phyloP scores from a whole-genome alignment of 2,329 filamentous ascomycete genomes.

The Fusarium sarcochroum region DNA sequence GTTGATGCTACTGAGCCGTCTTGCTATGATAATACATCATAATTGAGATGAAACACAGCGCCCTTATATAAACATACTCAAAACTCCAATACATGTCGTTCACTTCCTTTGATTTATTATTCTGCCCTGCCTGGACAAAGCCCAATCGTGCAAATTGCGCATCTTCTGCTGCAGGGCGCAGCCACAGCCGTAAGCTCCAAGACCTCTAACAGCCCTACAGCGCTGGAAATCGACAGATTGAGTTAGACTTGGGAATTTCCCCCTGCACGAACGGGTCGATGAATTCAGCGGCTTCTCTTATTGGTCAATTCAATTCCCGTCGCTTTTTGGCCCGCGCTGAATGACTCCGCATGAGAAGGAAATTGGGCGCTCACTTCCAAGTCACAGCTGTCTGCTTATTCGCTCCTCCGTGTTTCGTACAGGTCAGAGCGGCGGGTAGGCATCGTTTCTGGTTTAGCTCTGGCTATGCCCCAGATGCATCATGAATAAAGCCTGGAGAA shows the following conservation, averaged over 20 bases:
- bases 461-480: background rate
- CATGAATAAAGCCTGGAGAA: background rate
- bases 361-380: background rate
- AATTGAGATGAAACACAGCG: background rate
- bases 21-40: background rate
- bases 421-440: conserved; percentile 16
- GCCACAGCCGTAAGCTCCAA: conserved; percentile 16
- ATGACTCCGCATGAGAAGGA: no score
- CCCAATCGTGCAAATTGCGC: background rate
- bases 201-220: conserved; percentile 31
- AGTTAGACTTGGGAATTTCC: conserved; percentile 19
- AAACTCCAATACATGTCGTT: background rate
- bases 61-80: conserved; percentile 2
- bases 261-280: conserved; percentile 1
- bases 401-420: background rate
- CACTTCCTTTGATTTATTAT: background rate
- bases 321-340: no score
- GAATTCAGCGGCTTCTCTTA: background rate
- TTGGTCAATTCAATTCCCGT: conserved; percentile 1
- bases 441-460: conserved; percentile 24
- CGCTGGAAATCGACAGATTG: conserved; percentile 33
- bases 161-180: conserved; percentile 21
- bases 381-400: background rate
- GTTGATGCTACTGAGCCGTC: background rate
- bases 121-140: background rate